Base-by-base conservation (phyloP, 768 basidiomycete species). In the Lactifluus rugatus region DNA sequence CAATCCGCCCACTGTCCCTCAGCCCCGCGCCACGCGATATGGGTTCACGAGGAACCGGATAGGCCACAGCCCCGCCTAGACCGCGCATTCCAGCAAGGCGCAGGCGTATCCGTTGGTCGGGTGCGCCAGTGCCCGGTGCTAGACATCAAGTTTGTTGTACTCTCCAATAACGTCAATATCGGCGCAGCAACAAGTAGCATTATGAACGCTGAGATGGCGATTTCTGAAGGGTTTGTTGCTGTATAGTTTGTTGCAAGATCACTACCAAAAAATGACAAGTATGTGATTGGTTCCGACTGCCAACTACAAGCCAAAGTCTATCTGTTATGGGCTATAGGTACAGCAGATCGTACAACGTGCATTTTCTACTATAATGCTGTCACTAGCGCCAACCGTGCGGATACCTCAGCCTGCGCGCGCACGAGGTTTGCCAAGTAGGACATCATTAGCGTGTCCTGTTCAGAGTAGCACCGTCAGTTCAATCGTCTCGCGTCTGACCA, bases 181-280 rank as follows among this genome's bases (percentile, higher is more conserved):
- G 95, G 96, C 8, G 95, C 96, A 21, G 95, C 96, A 51, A 99
- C 96, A 49, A 93, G 89, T 62, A 91, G 88, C 63, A 89, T 99
- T 68, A 94, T 98, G 66, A 99, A 98, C 68, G 95, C 95, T 2
- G 93, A 97, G 75, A 73, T 87, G n/a, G 93, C 93, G n/a, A 81
- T 93, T 6, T 69, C 86, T 42, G 91, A 85, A 72, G 88, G 87
- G 16, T 60, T 83, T 48, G 58, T 78, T 34, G 3, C 39, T 10
- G 42, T 66, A 26, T 66, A 66, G 49, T 44, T 77, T 23, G 31
- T 34, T 8, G 23, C 13, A 2, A 34, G 34, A 32, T n/a, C 13
- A 21, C 39, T 23, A n/a, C 36, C 19, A 50, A 50, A 42, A 50
- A 32, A 37, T n/a, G n/a, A 47, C 11, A 3, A 50, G 9, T n/a